Percentiles rank a stretch among this genome's conserved stretches.
Conservation (phyloP, 352 stramenopile species). For the Pythium grandisporangium region DNA sequence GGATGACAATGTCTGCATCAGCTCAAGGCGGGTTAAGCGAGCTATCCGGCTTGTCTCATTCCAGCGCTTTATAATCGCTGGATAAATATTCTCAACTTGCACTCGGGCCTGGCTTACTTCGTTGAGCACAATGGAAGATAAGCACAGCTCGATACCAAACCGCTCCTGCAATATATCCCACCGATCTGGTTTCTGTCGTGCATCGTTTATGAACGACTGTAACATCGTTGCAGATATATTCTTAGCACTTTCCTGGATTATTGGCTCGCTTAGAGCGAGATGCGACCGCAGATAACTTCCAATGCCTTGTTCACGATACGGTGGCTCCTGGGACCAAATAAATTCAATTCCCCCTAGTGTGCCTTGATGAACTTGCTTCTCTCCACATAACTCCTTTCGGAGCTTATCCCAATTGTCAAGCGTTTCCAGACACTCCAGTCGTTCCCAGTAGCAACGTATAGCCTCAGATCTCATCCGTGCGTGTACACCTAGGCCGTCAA, state of each 20-base stretch:
- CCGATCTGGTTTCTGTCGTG: conserved; percentile 18
- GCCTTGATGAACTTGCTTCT: conserved; percentile 5
- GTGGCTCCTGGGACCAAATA: conserved; percentile 48
- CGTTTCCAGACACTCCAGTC: conserved; percentile 44
- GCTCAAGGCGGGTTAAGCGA: conserved; percentile 30
- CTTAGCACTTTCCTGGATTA: too few species aligned
- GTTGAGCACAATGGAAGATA: conserved; percentile 29
- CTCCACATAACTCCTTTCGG: conserved; percentile 21
- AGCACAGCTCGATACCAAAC: conserved; percentile 42
- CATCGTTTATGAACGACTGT: conserved; percentile 12
- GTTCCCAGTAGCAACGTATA: conserved; percentile 53
- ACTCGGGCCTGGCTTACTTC: conserved; percentile 39
- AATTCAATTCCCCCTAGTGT: conserved; percentile 17
- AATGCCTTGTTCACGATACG: conserved; percentile 61
- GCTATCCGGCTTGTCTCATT: conserved; percentile 37
- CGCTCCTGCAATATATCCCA: conserved; percentile 26
- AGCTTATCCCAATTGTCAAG: conserved; percentile 70
- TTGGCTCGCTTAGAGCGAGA: conserved; percentile 20
- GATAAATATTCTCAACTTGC: conserved; percentile 53
- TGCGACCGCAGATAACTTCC: conserved; percentile 36
- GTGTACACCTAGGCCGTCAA: conserved; percentile 14
- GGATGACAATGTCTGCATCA: conserved; percentile 58
- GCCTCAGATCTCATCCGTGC: conserved; percentile 35
- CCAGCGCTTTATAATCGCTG: conserved; percentile 42
- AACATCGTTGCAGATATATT: too few species aligned